Evolutionary conservation across 106 monocot genomes (phyloP), one percentile per base, ranked within the genome.

Genomic region (Dendrobium chrysotoxum): DNA sequence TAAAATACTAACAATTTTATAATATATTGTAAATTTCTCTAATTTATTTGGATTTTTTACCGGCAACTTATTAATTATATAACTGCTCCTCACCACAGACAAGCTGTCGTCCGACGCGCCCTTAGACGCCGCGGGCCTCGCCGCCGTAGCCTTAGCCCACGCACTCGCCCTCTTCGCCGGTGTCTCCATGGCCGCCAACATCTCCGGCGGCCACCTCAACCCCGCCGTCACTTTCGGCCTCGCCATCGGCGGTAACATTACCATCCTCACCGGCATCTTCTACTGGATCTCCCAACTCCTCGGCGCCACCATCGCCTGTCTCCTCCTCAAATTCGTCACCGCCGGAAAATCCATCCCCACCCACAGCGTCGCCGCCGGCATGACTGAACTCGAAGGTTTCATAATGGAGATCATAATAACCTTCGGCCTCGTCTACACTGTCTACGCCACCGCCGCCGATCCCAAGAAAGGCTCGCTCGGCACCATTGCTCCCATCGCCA

Each of bases 401-500:
- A 86, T 94, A 47, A 80, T 94, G 83, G 91, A 94, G 84, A 83
- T 94, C 55, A 77, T 93, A 53, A 91, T 91, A 83, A 93, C 91
- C 71, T 93, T 91, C 75, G 93, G 81, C 2, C 83, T 93, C 16
- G 93, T 90, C 46, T 93, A 93, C 88, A 93, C 90, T 23, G 93
- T 93, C 40, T 90, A 91, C 80, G 91, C 93, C 65, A 93, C 91
- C 15, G 91, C 90, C 23, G 92, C 86, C 0, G 89, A 92, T 68
- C 92, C 92, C 16, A 89, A 88, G 86, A 92, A 92, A 85, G 93
- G 93, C 9, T 78, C 88, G 8, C 81, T 95, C 20, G 92, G 95
- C 41, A 90, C 90, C 64, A 87, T 95, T 44, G 95, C 95, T 1
- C 95, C 95, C 18, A 88, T 95, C 79, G 95, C 95, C 25, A 95